Evolutionary conservation across 192 early-diverging fungal species (phyloP).

Genomic region (Phlyctochytrium planicorne): DNA sequence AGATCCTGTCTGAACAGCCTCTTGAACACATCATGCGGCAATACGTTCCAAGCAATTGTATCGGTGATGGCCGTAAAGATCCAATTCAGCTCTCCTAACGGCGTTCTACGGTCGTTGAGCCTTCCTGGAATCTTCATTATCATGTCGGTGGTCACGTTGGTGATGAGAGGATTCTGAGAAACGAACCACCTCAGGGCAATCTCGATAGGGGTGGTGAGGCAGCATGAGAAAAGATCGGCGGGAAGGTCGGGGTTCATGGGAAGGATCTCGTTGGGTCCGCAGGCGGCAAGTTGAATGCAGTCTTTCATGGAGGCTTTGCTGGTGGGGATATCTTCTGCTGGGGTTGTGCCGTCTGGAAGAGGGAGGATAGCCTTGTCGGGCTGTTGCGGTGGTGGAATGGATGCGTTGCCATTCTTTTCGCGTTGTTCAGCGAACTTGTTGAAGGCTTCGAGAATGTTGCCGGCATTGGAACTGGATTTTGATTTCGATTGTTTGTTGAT

Average conservation of each 20-base stretch:
- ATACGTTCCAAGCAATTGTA: constrained; percentile 95
- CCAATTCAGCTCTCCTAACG: constrained; percentile 98
- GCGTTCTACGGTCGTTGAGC: constrained; percentile 86
- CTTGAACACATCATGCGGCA: constrained; percentile 87
- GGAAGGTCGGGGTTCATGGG: constrained; percentile 93
- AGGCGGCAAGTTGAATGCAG: constrained; percentile 94
- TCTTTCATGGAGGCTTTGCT: constrained; percentile 54
- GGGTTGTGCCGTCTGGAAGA: constrained; percentile 12
- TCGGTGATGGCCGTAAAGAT: constrained; percentile 98
- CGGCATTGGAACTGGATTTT: constrained; percentile 64
- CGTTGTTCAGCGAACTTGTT: constrained; percentile 85
- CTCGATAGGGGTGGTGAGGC: constrained; percentile 93
- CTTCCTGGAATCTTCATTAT: constrained; percentile 83
- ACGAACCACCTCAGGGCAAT: constrained; percentile 92
- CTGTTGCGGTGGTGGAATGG: constrained; percentile 1
- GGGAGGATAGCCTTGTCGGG: constrained; percentile 26
- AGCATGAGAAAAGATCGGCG: constrained; percentile 95
- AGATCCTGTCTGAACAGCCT: constrained; percentile 91
- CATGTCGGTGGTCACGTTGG: constrained; percentile 81
- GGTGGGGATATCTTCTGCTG: constrained; percentile 17
- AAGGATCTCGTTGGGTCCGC: constrained; percentile 76
- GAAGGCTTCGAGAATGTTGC: constrained; percentile 86
- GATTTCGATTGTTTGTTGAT: too few species aligned
- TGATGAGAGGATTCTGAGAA: constrained; percentile 73
- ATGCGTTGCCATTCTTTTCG: constrained; percentile 45